Evolutionary conservation across 2,329 filamentous ascomycete species (phyloP).

Genomic region (Colletotrichum sp.): DNA sequence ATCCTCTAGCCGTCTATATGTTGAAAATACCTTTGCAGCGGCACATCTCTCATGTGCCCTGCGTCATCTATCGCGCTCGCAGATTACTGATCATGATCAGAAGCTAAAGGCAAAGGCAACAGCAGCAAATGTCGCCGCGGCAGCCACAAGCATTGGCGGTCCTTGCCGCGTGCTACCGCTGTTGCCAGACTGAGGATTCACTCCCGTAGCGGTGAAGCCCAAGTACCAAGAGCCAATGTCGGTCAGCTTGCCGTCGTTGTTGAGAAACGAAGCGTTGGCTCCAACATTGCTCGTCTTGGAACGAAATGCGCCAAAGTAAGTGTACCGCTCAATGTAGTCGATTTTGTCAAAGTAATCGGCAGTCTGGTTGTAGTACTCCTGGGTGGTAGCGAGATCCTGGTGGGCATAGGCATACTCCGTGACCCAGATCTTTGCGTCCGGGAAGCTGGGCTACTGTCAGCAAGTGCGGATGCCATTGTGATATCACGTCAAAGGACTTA

Average conservation of each 20-base stretch:
- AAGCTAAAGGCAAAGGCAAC: neutral
- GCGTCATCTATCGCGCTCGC: neutral
- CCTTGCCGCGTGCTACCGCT: neutral
- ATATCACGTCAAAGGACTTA: constrained; percentile 28
- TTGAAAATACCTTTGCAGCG: neutral
- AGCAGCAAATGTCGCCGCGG: neutral
- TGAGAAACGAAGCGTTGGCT: constrained; percentile 73
- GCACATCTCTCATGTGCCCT: neutral
- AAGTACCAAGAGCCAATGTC: constrained; percentile 81
- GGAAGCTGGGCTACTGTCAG: constrained; percentile 49
- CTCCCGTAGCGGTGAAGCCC: constrained; percentile 55
- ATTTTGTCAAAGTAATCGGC: constrained; percentile 70
- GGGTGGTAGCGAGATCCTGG: constrained; percentile 59
- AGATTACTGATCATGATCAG: neutral
- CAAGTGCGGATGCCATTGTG: neutral
- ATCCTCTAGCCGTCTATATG: neutral
- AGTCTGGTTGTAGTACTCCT: constrained; percentile 72
- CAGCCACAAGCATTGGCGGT: neutral
- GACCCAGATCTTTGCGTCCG: constrained; percentile 72
- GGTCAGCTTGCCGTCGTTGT: constrained; percentile 70
- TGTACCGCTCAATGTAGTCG: constrained; percentile 69
- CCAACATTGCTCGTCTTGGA: constrained; percentile 75
- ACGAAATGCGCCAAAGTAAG: constrained; percentile 79
- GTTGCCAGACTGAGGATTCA: constrained; percentile 34
- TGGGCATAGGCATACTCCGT: constrained; percentile 76